phyloP scores from a whole-genome alignment of 1,284 basidiomycete species.

The Ganoderma lucidum region DNA sequence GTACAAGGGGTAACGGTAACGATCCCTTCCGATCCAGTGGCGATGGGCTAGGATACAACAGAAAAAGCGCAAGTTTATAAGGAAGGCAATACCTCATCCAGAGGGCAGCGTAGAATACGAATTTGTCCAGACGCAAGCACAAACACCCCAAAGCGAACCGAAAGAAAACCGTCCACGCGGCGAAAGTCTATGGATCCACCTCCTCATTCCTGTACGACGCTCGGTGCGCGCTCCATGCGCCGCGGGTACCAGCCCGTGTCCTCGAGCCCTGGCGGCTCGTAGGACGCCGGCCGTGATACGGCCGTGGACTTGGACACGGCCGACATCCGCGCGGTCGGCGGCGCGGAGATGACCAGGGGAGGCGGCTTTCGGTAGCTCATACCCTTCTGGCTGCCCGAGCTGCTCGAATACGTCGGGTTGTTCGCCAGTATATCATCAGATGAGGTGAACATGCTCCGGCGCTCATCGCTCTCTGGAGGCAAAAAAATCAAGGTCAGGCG shows the following conservation, averaged over 20 bases:
- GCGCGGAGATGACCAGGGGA: not conserved
- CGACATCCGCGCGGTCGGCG: not conserved
- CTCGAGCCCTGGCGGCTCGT: not conserved
- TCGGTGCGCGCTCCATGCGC: slow-evolving; percentile 1
- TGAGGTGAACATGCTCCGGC: slow-evolving; percentile 46
- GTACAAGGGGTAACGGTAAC: not conserved
- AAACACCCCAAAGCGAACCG: not conserved
- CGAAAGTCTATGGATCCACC: not conserved
- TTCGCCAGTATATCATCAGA: slow-evolving; percentile 51
- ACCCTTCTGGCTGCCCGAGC: slow-evolving; percentile 9
- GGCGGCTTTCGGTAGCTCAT: slow-evolving; percentile 5
- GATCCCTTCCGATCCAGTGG: not conserved
- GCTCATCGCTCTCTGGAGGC: slow-evolving; percentile 11
- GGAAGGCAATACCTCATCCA: slow-evolving; percentile 1
- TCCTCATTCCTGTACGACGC: not conserved
- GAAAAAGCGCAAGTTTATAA: not conserved
- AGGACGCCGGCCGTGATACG: not conserved
- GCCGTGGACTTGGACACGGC: slow-evolving; percentile 3
- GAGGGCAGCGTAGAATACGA: slow-evolving; percentile 8
- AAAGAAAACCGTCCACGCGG: not conserved
- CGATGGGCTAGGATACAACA: not conserved
- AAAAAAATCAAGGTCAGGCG: not conserved
- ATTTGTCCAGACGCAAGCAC: not conserved
- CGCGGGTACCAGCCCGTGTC: slow-evolving; percentile 2
- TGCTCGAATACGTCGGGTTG: slow-evolving; percentile 40